A percentile compares a stretch with the other conserved stretches of the same genome.
These are phyloP conservation scores for Chrysosporium keratinophilum DNA, from an alignment of 2,329 filamentous ascomycete genomes.

Conservation along the genomic window DNA sequence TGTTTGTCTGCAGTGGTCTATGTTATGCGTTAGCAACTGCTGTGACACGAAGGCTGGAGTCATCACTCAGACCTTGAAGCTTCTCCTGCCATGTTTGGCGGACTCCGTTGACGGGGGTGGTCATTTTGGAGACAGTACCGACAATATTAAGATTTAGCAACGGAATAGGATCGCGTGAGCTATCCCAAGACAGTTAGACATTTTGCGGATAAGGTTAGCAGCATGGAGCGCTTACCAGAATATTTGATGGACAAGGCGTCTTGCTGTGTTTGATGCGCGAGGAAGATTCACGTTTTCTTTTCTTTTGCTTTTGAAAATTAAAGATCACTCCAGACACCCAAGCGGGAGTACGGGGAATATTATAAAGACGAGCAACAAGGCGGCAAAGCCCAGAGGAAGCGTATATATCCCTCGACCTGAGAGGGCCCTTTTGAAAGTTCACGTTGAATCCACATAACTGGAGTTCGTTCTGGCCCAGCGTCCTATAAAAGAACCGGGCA, in stretches of 20 bases:
- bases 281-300: background rate
- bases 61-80: conserved; percentile 41
- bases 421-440: conserved; percentile 2
- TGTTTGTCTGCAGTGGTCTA: conserved; percentile 50
- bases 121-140: conserved; percentile 13
- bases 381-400: background rate
- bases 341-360: conserved; percentile 6
- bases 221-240: background rate
- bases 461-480: conserved; percentile 7
- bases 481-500: conserved; percentile 6
- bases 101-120: conserved; percentile 19
- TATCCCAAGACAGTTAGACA: background rate
- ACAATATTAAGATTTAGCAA: background rate
- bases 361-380: conserved; percentile 10
- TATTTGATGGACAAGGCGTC: background rate
- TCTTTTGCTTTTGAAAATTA: background rate
- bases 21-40: conserved; percentile 11
- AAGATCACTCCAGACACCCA: background rate
- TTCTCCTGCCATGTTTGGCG: conserved; percentile 46
- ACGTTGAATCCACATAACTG: conserved; percentile 5
- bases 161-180: background rate
- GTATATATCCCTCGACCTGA: conserved; percentile 6
- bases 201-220: background rate
- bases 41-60: conserved; percentile 13
- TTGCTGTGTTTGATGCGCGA: background rate